A percentile compares a stretch with the other conserved stretches of the same genome.
These are phyloP conservation scores for Adenanthera pavonina DNA, from an alignment of 306 rosid species.

Conservation along the genomic window DNA sequence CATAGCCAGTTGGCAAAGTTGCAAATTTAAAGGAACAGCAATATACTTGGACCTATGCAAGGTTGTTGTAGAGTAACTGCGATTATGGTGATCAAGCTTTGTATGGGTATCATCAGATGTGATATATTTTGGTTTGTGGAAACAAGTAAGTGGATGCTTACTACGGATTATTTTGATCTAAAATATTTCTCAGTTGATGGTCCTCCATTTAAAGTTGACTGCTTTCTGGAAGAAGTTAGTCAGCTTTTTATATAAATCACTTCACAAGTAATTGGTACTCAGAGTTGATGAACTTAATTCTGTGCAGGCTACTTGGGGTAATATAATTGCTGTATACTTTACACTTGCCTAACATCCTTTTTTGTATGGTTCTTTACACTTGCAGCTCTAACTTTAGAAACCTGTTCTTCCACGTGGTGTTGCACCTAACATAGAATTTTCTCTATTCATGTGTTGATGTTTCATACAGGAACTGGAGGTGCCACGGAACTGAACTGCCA, in stretches of 20 bases:
- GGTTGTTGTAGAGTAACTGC: conserved; percentile 26
- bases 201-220: conserved; percentile 22
- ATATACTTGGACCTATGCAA: conserved; percentile 1
- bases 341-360: conserved; percentile 8
- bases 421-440: conserved; percentile 15
- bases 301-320: neutral
- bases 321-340: conserved; percentile 1
- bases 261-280: conserved; percentile 26
- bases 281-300: conserved; percentile 31
- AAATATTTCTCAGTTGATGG: conserved; percentile 16
- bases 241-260: conserved; percentile 21
- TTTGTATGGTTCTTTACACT: neutral
- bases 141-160: conserved; percentile 12
- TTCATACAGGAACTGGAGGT: conserved; percentile 63
- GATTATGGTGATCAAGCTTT: conserved; percentile 13
- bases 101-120: conserved; percentile 13
- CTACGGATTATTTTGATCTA: conserved; percentile 22
- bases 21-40: neutral
- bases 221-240: conserved; percentile 19
- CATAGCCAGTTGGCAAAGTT: neutral
- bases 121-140: conserved; percentile 16
- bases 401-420: conserved; percentile 6
- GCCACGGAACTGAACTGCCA: conserved; percentile 64
- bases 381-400: neutral
- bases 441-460: conserved; percentile 31